Evolutionary conservation across 352 stramenopile genomes (phyloP).

Genomic region (Phytopythium oedochilum): DNA sequence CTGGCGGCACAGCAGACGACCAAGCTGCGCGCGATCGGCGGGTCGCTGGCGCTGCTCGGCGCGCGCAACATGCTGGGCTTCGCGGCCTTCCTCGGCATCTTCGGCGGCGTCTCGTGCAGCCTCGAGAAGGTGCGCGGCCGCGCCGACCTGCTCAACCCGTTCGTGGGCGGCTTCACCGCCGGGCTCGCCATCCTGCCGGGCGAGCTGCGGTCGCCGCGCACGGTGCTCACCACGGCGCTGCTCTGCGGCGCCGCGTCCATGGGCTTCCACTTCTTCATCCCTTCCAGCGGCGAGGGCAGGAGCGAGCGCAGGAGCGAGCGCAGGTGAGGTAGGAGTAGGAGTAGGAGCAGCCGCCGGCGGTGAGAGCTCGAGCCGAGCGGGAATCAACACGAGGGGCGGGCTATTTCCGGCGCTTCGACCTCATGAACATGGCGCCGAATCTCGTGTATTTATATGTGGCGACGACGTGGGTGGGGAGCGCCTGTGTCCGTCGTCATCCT

Average conservation of each 20-base stretch:
- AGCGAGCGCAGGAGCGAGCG: conserved; percentile 4
- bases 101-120: conserved; percentile 63
- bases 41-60: conserved; percentile 22
- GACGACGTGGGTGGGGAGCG: no score
- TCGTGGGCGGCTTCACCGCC: conserved; percentile 58
- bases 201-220: conserved; percentile 41
- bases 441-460: no score
- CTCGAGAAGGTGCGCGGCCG: conserved; percentile 53
- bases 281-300: conserved; percentile 21
- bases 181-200: conserved; percentile 40
- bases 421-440: no score
- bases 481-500: no score
- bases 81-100: conserved; percentile 68
- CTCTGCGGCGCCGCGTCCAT: conserved; percentile 53
- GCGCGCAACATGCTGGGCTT: conserved; percentile 66
- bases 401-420: no score
- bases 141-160: conserved; percentile 63
- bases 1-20: conserved; percentile 21
- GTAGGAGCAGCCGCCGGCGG: no score
- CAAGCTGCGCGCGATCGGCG: conserved; percentile 24
- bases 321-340: no score
- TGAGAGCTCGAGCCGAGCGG: background rate
- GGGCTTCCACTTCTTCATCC: conserved; percentile 55
- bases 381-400: no score
- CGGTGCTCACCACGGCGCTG: conserved; percentile 32